These are phyloP conservation scores for Tephrocybe sp. DNA, from an alignment of 768 basidiomycete genomes.

Conservation along the genomic window DNA sequence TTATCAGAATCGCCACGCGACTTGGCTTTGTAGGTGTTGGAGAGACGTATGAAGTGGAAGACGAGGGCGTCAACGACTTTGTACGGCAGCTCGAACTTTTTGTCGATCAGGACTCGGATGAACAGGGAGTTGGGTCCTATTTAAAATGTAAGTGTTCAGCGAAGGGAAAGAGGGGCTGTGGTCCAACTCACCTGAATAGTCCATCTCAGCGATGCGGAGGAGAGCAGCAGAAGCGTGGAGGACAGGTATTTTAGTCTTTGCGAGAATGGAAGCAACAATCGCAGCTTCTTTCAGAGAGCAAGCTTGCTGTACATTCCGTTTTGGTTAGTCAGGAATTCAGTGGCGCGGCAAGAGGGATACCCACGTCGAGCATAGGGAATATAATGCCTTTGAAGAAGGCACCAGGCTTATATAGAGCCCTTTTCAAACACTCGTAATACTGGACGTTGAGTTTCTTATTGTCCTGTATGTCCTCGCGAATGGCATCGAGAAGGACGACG, in stretches of 20 bases:
- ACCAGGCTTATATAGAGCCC: conserved; percentile 92
- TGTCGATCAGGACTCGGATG: conserved; percentile 94
- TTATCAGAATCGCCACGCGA: conserved; percentile 69
- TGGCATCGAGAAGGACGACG: conserved; percentile 87
- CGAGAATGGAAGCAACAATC: conserved; percentile 88
- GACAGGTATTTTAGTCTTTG: conserved; percentile 92
- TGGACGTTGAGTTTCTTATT: conserved; percentile 92
- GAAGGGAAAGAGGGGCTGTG: conserved; percentile 78
- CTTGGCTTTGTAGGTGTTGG: conserved; percentile 83
- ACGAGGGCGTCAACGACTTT: conserved; percentile 97
- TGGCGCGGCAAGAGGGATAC: conserved; percentile 20
- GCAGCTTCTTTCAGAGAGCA: conserved; percentile 94
- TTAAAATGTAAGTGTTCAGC: too few relatives aligned
- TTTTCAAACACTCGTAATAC: conserved; percentile 90
- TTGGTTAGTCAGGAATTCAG: neutral
- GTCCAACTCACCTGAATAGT: conserved; percentile 86
- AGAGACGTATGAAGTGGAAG: conserved; percentile 96
- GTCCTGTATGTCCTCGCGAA: conserved; percentile 83
- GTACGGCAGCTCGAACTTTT: conserved; percentile 97
- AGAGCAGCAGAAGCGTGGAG: conserved; percentile 95
- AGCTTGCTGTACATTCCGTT: conserved; percentile 43
- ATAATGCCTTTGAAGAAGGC: conserved; percentile 99
- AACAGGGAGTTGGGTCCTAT: conserved; percentile 91
- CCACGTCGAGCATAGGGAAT: conserved; percentile 91
- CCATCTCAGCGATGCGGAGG: conserved; percentile 92